A percentile compares a stretch with the other conserved stretches of the same genome.
These are phyloP conservation scores for Tetrapisispora pingtungensis DNA, from an alignment of 805 yeast species.

Conservation along the genomic window DNA sequence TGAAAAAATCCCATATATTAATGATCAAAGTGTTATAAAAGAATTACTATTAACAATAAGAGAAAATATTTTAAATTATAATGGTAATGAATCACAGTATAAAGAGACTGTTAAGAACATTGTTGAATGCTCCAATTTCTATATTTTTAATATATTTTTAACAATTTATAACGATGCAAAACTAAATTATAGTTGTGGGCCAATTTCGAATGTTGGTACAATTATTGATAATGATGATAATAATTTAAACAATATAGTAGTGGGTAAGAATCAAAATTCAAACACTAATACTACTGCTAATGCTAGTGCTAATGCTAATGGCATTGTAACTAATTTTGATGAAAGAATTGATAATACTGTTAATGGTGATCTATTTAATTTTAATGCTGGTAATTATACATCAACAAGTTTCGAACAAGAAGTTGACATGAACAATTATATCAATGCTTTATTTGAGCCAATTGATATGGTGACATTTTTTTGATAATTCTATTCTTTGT, in stretches of 20 bases:
- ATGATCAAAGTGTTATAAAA: background rate
- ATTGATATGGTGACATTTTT: constrained; percentile 22
- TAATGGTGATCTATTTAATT: background rate
- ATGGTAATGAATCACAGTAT: background rate
- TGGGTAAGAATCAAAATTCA: background rate
- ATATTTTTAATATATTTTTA: background rate
- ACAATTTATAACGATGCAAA: constrained; percentile 2
- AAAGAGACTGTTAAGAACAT: background rate
- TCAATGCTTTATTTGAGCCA: constrained; percentile 23
- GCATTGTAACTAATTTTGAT: background rate
- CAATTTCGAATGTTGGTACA: background rate
- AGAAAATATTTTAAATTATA: background rate
- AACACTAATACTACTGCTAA: too few species aligned
- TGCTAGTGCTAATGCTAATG: too few species aligned
- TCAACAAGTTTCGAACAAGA: background rate
- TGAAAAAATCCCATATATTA: background rate
- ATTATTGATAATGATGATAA: background rate
- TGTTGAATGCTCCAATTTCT: background rate
- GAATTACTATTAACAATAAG: background rate
- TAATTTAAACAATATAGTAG: background rate
- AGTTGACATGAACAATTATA: constrained; percentile 6
- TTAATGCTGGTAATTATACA: background rate
- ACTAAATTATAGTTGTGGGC: constrained; percentile 1
- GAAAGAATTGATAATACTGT: background rate
- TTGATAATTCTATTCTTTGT: too few species aligned